Evolutionary conservation across 306 rosid genomes (phyloP).

Genomic region (Dryas octopetala): DNA sequence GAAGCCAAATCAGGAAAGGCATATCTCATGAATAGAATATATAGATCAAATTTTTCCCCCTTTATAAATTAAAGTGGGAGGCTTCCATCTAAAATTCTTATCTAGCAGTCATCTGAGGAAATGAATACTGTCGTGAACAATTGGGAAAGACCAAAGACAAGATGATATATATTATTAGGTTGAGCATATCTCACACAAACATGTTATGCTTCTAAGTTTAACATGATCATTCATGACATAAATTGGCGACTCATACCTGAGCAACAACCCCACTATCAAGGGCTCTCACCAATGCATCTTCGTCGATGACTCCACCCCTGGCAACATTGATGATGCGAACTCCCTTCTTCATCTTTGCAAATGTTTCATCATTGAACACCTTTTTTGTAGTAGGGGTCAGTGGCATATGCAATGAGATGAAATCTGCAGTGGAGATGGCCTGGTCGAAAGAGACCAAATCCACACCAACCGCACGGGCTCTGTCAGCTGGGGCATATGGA

Average conservation of each 20-base stretch:
- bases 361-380: conserved; percentile 66
- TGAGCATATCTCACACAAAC: background rate
- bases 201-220: background rate
- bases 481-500: conserved; percentile 86
- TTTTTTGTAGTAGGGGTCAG: conserved; percentile 76
- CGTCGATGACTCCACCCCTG: conserved; percentile 92
- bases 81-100: background rate
- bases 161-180: no score
- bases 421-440: conserved; percentile 71
- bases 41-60: background rate
- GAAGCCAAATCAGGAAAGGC: background rate
- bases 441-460: conserved; percentile 79
- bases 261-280: conserved; percentile 82
- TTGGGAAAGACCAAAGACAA: no score
- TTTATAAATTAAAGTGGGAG: background rate
- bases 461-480: conserved; percentile 91
- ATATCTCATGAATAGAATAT: background rate
- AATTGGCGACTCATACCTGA: conserved; percentile 46
- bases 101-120: background rate
- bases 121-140: background rate
- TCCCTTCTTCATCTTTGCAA: conserved; percentile 79
- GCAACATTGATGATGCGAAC: conserved; percentile 81
- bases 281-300: conserved; percentile 77
- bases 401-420: conserved; percentile 91
- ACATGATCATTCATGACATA: background rate